Conservation (phyloP, 2,329 filamentous ascomycete genomes). For the Fusarium sp. region DNA sequence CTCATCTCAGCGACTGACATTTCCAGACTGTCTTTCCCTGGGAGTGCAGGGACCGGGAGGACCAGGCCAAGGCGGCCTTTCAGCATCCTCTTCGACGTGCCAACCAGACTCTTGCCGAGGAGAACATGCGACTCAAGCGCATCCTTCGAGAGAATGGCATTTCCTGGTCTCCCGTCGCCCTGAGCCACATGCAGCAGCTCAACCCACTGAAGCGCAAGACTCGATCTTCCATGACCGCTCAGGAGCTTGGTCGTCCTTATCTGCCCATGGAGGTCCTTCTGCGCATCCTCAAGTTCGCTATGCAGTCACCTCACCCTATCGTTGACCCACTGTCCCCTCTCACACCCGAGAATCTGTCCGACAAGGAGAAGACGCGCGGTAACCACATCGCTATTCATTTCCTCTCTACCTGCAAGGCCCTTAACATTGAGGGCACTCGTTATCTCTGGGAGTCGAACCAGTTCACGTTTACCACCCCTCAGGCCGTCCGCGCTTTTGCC, state of each 20-base stretch:
- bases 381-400: constrained; percentile 67
- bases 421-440: constrained; percentile 61
- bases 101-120: constrained; percentile 60
- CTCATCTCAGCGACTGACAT: constrained; percentile 17
- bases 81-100: constrained; percentile 61
- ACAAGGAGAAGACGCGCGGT: constrained; percentile 56
- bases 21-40: constrained; percentile 55
- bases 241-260: constrained; percentile 52
- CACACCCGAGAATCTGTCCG: constrained; percentile 58
- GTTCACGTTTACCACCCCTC: constrained; percentile 67
- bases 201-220: constrained; percentile 51
- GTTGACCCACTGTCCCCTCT: constrained; percentile 65
- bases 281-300: constrained; percentile 63
- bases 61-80: constrained; percentile 62
- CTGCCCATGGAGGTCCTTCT: constrained; percentile 67
- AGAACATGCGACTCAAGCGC: constrained; percentile 63
- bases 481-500: constrained; percentile 62
- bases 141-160: constrained; percentile 66
- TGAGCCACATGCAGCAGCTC: constrained; percentile 49
- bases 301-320: constrained; percentile 63
- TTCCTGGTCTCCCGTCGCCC: constrained; percentile 59
- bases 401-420: constrained; percentile 63
- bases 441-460: constrained; percentile 65
- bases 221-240: constrained; percentile 45
- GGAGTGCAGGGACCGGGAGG: constrained; percentile 66